Evolutionary conservation across 2,329 filamentous ascomycete species (phyloP), one percentile per base, ranked within the genome.

Genomic region (Colletotrichum viniferum): DNA sequence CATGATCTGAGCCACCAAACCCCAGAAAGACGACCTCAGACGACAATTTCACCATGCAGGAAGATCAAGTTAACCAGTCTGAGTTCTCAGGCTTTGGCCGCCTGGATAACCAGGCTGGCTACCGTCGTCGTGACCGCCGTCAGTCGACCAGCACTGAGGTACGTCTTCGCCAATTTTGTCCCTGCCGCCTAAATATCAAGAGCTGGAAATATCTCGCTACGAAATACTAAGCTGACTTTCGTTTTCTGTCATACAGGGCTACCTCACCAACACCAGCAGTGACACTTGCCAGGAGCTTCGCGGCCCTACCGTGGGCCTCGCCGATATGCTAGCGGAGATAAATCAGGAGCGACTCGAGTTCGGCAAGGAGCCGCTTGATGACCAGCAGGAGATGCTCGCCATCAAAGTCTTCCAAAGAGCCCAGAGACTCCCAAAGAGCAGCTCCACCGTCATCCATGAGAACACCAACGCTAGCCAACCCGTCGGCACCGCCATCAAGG

Each of bases 341-440:
- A 52, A 52, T 24, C 43, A 52, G n/a, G n/a, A 52, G 43, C 43
- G 43, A 52, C 43, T 52, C n/a, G 43, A 52, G n/a, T 52, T 52
- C 10, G 43, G 43, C 43, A 52, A 21, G 10, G n/a, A 21, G n/a
- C n/a, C n/a, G n/a, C 43, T 52, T 52, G n/a, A 52, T 52, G 10
- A 13, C 2, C 43, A 52, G 12, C 43, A 52, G 12, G 43, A 52
- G 43, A 24, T 52, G 10, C 43, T 52, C 0, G 43, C n/a, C 43
- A 52, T 52, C 43, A 52, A 52, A 21, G 43, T 52, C 43, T 52
- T 52, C 43, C 10, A 52, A 18, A 52, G n/a, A 52, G 43, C 43
- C 12, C 43, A 52, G 43, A 21, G n/a, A 13, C 43, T 21, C 8
- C 43, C 43, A 21, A 52, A 13, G n/a, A 52, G n/a, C 43, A 52